Conservation (phyloP, 2,329 filamentous ascomycete species). For the Fusarium robinianum region DNA sequence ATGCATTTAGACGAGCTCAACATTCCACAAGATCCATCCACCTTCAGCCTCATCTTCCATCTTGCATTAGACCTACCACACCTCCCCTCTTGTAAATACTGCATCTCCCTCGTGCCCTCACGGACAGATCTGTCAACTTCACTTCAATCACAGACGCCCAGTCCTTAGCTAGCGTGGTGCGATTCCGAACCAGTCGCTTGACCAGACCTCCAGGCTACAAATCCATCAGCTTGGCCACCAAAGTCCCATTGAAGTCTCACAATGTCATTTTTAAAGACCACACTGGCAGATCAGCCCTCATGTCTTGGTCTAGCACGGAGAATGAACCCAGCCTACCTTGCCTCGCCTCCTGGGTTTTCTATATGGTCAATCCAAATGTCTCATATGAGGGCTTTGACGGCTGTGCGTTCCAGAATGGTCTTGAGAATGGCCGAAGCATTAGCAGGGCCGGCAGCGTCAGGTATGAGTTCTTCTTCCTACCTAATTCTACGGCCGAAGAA, state of each 20-base stretch:
- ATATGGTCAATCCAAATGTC: slow-evolving; percentile 4
- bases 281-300: neutral
- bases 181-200: neutral
- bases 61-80: too few relatives aligned
- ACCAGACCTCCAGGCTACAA: neutral
- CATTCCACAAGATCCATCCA: too few relatives aligned
- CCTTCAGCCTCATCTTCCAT: too few relatives aligned
- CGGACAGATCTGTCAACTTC: too few relatives aligned
- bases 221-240: neutral
- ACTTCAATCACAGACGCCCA: too few relatives aligned
- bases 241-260: neutral
- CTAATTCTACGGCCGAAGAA: slow-evolving; percentile 3
- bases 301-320: neutral
- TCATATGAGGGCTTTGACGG: slow-evolving; percentile 8
- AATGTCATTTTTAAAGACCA: slow-evolving; percentile 8
- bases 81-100: too few relatives aligned
- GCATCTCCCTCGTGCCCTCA: too few relatives aligned
- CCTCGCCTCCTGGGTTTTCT: slow-evolving; percentile 5
- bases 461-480: slow-evolving; percentile 7
- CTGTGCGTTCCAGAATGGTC: neutral
- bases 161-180: neutral
- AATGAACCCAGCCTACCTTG: neutral
- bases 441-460: neutral
- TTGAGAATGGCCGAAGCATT: neutral
- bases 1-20: too few relatives aligned